phyloP scores from a whole-genome alignment of 257 asterid genomes.

The Datura wrightii region DNA sequence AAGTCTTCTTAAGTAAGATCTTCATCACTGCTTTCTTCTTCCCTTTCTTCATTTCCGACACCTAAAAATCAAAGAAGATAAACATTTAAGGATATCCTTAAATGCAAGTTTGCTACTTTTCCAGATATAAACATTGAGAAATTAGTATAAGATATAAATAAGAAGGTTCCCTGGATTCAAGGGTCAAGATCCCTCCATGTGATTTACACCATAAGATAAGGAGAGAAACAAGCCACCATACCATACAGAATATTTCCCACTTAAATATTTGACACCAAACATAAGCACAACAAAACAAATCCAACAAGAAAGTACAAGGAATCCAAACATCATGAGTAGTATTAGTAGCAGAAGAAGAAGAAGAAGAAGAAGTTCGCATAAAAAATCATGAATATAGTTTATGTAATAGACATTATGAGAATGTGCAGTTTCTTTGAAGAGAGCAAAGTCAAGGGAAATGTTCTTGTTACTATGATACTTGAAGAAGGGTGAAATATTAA shows the following conservation, averaged over 20 bases:
- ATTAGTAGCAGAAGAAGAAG: background rate
- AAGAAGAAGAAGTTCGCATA: conserved; percentile 16
- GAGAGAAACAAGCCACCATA: conserved; percentile 28
- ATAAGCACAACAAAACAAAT: background rate
- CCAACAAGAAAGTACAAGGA: conserved; percentile 22
- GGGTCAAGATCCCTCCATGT: conserved; percentile 58
- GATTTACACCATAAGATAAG: conserved; percentile 57
- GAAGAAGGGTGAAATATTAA: conserved; percentile 69
- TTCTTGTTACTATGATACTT: conserved; percentile 64
- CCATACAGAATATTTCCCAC: background rate
- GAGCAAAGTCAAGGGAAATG: conserved; percentile 72
- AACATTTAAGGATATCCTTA: too few species aligned
- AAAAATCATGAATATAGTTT: conserved; percentile 32
- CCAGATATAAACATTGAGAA: background rate
- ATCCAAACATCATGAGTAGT: background rate
- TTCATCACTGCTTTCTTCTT: too few species aligned
- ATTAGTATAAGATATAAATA: conserved; percentile 29
- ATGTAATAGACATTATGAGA: conserved; percentile 52
- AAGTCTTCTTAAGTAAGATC: too few species aligned
- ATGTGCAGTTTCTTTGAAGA: conserved; percentile 62
- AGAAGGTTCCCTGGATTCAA: conserved; percentile 60
- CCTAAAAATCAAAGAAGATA: too few species aligned
- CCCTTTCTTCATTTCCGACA: too few species aligned
- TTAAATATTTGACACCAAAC: background rate
- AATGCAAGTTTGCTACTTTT: too few species aligned